Evolutionary conservation across 805 yeast genomes (phyloP).

Genomic region (Vanderwaltozyma verrucispora): DNA sequence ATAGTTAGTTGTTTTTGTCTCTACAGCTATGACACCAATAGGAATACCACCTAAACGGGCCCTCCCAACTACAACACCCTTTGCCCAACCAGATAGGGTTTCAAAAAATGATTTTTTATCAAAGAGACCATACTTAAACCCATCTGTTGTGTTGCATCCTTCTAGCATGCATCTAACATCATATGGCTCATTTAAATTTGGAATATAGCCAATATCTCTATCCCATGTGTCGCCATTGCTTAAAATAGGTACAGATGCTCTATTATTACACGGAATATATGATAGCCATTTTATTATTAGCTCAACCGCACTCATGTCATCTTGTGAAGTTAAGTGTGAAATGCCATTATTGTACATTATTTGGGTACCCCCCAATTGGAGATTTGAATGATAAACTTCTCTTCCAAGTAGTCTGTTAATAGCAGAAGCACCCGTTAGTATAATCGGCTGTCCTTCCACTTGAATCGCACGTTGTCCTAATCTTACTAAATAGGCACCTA

Average conservation of each 20-base stretch:
- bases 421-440: constrained; percentile 98
- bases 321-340: constrained; percentile 89
- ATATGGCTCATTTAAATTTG: constrained; percentile 60
- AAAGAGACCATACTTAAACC: constrained; percentile 77
- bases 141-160: constrained; percentile 63
- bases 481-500: constrained; percentile 97
- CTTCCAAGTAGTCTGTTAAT: constrained; percentile 93
- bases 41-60: constrained; percentile 99
- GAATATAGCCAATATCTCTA: constrained; percentile 76
- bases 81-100: constrained; percentile 97
- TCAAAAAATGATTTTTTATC: constrained; percentile 92
- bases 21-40: constrained; percentile 95
- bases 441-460: constrained; percentile 97
- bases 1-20: constrained; percentile 82
- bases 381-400: constrained; percentile 91
- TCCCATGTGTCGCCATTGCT: constrained; percentile 85
- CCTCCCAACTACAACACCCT: constrained; percentile 97
- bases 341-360: constrained; percentile 98
- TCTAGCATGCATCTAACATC: constrained; percentile 93
- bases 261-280: constrained; percentile 83
- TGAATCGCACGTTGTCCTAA: constrained; percentile 98
- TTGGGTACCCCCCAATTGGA: constrained; percentile 98
- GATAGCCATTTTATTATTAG: constrained; percentile 94
- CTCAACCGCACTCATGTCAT: constrained; percentile 93
- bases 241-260: constrained; percentile 80